Conservation (phyloP, 2,329 filamentous ascomycete species). For the Tolypocladium tropicale region DNA sequence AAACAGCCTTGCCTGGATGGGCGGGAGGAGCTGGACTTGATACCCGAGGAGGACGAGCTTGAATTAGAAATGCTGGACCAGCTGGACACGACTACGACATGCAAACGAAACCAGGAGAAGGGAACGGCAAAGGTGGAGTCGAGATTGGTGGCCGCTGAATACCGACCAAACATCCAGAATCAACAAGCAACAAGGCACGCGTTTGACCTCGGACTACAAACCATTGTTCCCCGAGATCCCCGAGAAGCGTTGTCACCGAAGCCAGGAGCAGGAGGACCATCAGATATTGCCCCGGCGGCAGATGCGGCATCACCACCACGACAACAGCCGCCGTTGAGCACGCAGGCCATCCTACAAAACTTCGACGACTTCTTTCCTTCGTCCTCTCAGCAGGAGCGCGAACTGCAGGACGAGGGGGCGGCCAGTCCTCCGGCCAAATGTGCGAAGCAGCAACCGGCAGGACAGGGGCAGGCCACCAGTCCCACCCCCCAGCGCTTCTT, state of each 20-base stretch:
- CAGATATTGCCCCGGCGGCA: neutral
- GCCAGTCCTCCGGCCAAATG: neutral
- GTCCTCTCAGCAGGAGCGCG: conserved; percentile 44
- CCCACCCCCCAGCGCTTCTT: conserved; percentile 20
- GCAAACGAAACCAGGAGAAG: neutral
- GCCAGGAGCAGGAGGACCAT: neutral
- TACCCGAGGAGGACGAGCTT: conserved; percentile 14
- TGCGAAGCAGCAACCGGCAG: conserved; percentile 1
- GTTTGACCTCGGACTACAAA: neutral
- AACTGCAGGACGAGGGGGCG: conserved; percentile 32
- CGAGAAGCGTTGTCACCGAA: neutral
- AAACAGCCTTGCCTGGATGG: neutral
- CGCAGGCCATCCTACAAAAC: conserved; percentile 42
- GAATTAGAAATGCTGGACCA: conserved; percentile 11
- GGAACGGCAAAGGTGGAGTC: conserved; percentile 7
- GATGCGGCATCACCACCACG: conserved; percentile 6
- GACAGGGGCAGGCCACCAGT: conserved; percentile 7
- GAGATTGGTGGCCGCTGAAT: conserved; percentile 1
- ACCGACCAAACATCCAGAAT: neutral
- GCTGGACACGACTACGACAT: conserved; percentile 4
- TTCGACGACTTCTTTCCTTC: conserved; percentile 45
- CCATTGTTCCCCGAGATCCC: neutral
- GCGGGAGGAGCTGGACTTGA: conserved; percentile 6
- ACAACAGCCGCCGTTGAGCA: conserved; percentile 28
- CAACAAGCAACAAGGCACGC: neutral